Evolutionary conservation across 164 flowering plant species (phyloP), one percentile per base, ranked within the genome.

Genomic region (Paratinospora sagittata): DNA sequence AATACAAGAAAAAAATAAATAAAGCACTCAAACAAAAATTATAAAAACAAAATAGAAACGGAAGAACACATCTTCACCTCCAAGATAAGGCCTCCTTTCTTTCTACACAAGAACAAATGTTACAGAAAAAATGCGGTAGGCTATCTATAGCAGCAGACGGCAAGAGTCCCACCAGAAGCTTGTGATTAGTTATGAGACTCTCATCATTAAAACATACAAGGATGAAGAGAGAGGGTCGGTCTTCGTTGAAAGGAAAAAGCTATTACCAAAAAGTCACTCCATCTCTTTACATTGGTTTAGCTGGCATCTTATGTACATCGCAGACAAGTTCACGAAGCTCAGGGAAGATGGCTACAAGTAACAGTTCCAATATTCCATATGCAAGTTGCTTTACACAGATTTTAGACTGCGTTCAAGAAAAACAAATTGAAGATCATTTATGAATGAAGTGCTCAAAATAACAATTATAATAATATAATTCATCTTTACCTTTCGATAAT

Each of bases 351-450:
- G 98, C 86, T 58, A 89, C 41, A 47, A 95, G 82, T 60, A 86
- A 14, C n/a, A 89, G 86, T 78, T 92, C 98, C 57, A 95, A 80
- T 65, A 84, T 78, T 55, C 89, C 88, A 39, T 85, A 92, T 3
- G 91, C 89, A 67, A 95, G 91, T 85, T 95, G 97, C 87, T 92
- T 92, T 72, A 95, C 70, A 62, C 97, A 95, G 36, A 84, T 77
- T 3, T 85, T 82, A 63, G 98, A 95, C 98, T 95, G 92, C 81
- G 74, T 69, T 27, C 11, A 66, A 17, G 36, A 39, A 0, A 60
- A 36, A 73, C 27, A 24, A 57, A 8, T 24, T 67, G 26, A 14
- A 7, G 26, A 24, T 45, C 11, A 24, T 24, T 70, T 12, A 65
- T 43, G 13, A 39, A 21, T 23, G 43, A 36, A 30, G 19, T 55